phyloP scores from a whole-genome alignment of 1,284 basidiomycete genomes.

The Sanghuangporus weigelae region DNA sequence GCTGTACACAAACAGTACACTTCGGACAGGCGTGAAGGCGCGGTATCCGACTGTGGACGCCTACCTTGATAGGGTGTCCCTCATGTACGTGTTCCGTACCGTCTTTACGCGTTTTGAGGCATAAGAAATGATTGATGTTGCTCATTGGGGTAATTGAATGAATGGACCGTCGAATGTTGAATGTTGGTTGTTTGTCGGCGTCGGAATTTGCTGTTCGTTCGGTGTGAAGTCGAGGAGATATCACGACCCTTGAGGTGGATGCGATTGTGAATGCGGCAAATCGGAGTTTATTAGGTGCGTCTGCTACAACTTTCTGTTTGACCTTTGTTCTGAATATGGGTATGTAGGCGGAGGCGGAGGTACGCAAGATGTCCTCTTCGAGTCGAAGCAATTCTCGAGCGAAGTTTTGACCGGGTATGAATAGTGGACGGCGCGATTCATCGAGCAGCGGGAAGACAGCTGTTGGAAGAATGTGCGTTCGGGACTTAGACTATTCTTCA shows the following conservation, averaged over 20 bases:
- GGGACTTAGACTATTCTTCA: constrained; percentile 14
- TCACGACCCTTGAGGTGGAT: constrained; percentile 68
- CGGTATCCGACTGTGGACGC: constrained; percentile 32
- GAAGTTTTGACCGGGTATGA: constrained; percentile 1
- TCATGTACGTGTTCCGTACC: constrained; percentile 43
- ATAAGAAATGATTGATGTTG: background rate
- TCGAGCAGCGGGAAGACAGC: constrained; percentile 68
- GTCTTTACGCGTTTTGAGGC: background rate
- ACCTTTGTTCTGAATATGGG: background rate
- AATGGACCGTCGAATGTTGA: background rate
- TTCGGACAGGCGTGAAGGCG: constrained; percentile 29
- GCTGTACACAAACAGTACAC: constrained; percentile 36
- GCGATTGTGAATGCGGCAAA: constrained; percentile 90
- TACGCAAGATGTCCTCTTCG: constrained; percentile 26
- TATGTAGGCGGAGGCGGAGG: constrained; percentile 66
- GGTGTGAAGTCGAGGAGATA: constrained; percentile 63
- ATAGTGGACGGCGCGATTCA: constrained; percentile 87
- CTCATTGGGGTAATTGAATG: background rate
- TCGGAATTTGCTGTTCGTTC: background rate
- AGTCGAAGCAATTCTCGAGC: background rate
- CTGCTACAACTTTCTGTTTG: constrained; percentile 4
- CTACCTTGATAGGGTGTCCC: constrained; percentile 49
- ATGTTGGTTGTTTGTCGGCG: background rate
- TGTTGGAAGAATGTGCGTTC: constrained; percentile 68
- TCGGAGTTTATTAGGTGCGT: constrained; percentile 62